Evolutionary conservation across 2,329 filamentous ascomycete species (phyloP).

Genomic region (Colletotrichum orchidophilum): DNA sequence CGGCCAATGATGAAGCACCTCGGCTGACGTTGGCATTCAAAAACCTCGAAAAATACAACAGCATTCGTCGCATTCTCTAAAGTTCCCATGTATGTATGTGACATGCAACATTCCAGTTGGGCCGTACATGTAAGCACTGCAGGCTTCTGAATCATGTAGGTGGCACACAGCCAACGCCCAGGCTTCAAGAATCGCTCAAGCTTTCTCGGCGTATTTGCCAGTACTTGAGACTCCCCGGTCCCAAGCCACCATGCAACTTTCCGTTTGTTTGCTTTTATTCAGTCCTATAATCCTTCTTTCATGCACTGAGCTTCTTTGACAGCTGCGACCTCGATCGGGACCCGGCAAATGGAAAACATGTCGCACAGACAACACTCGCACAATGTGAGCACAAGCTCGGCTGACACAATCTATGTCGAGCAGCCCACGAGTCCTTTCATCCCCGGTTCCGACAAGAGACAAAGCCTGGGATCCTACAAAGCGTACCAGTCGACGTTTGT

Average conservation of each 20-base stretch:
- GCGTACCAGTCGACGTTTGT: slow-evolving; percentile 14
- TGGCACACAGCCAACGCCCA: not conserved
- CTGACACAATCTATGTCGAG: slow-evolving; percentile 19
- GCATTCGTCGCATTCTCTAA: slow-evolving; percentile 4
- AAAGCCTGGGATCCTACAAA: slow-evolving; percentile 11
- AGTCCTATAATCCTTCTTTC: not conserved
- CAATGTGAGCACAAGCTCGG: slow-evolving; percentile 23
- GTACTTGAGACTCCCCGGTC: slow-evolving; percentile 14
- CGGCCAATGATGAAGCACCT: not conserved
- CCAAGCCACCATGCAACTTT: slow-evolving; percentile 11
- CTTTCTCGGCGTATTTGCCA: slow-evolving; percentile 9
- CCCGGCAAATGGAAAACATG: slow-evolving; percentile 1
- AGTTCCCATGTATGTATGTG: not conserved
- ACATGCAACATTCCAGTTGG: slow-evolving; percentile 3
- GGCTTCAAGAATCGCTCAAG: slow-evolving; percentile 10
- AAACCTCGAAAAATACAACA: not conserved
- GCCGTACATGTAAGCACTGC: slow-evolving; percentile 2
- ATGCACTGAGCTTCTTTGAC: not conserved
- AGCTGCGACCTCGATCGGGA: not conserved
- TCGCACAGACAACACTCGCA: slow-evolving; percentile 26
- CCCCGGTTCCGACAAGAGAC: not conserved
- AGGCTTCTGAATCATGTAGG: not conserved
- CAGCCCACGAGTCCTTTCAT: slow-evolving; percentile 19
- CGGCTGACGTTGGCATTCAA: slow-evolving; percentile 17
- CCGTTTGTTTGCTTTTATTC: not conserved